Evolutionary conservation across 441 rosid species (phyloP), one percentile per base, ranked within the genome.

Genomic region (Mallotus repandus): DNA sequence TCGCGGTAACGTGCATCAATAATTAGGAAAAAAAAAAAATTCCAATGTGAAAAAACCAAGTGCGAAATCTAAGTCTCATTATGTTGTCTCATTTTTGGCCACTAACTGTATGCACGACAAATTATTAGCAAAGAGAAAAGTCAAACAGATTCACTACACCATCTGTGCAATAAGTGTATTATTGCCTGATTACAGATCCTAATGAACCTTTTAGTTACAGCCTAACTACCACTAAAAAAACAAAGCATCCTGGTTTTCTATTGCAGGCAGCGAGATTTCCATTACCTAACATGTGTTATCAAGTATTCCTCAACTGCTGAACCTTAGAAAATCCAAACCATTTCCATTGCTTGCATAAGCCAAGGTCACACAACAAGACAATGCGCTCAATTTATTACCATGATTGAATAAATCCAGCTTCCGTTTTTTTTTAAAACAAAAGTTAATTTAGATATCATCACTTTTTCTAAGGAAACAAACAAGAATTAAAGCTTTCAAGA

Each of bases 31-130:
- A 22, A 49, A 32, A 74, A 22, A 54, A 21, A 22, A 68, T 45
- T 63, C 62, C 6, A 6, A 38, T 38, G 41, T 49, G 59, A 38
- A 6, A 32, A 9, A 50, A 15, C 8, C 63, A 63, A 38, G 56
- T 32, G 76, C 60, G 43, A 79, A 55, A 68, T 70, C 74, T 69
- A 22, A 71, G 70, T 53, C 43, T 66, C 13, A 69, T 65, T 46
- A 71, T 73, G 72, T 2, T 71, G 80, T 78, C 68, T 45, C 68
- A 45, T 59, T 70, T 49, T n/a, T 71, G 67, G 75, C 76, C 77
- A 78, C 73, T 77, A 76, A 60, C 57, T 63, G 69, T 29, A 52
- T 69, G 70, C 77, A 45, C 49, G 43, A 73, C 50, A 66, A 69
- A 76, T 49, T 49, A 13, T 4, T 4, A 53, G 25, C n/a, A 66